Base-by-base conservation (phyloP, 768 basidiomycete species). In the Tremella yokohamensis region DNA sequence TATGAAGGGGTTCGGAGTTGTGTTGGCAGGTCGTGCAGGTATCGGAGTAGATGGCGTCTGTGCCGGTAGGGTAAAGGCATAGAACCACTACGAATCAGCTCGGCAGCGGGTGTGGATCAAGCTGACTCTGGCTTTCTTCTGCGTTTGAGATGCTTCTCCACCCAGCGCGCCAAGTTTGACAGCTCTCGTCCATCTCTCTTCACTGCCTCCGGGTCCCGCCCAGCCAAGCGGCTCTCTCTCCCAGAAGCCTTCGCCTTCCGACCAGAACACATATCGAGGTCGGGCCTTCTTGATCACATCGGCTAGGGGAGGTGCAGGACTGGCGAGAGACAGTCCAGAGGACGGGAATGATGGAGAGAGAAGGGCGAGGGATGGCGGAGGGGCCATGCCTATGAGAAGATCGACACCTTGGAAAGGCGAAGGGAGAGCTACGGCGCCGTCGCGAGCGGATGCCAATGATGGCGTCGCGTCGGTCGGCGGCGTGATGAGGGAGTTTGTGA, bases 151-250 rank as follows among this genome's bases (percentile, higher is more conserved):
- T 80, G 82, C 56, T 13, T 79, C 79, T 8, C 83, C 85, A 16
- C 90, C 91, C 72, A 97, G 89, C n/a, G 87, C 81, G 37, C 91
- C 96, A 8, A 99, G 80, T 60, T 87, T 86, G 44, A 99, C 82
- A 62, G 94, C 93, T 39, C 91, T 81, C 26, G 86, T 84, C 68
- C 40, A 87, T 78, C 73, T 63, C 48, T 74, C 74, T 19, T 74
- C 74, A 38, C 63, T 65, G 0, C 29, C 89, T 82, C 18, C 80
- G n/a, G 53, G 82, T 7, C 69, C 65, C 1, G 54, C 50, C 92
- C 92, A 97, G 3, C 83, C 74, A 72, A 86, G 94, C 0, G 96
- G 93, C 58, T 97, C 92, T 52, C 93, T 80, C 75, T 99, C 96
- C 92, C 93, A 98, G 74, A 96, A 99, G 53, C 81, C 82, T n/a